Evolutionary conservation across 164 flowering plant species (phyloP), one percentile per base, ranked within the genome.

Genomic region (Macadamia integrifolia): DNA sequence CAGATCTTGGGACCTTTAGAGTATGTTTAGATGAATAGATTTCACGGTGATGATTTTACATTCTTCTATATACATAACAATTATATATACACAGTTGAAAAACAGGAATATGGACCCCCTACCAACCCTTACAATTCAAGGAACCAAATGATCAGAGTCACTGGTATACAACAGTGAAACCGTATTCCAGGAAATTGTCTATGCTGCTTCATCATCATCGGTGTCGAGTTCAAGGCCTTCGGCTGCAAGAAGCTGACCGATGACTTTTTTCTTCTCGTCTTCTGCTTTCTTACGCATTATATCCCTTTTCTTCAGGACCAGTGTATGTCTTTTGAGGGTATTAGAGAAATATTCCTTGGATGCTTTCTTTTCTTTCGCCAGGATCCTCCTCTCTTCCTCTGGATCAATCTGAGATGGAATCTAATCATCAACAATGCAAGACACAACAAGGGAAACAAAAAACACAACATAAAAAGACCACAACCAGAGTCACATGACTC

Each of bases 141-240:
- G 42, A 55, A 55, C 55, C 6, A 44, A 13, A 14, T 55, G 50
- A 6, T 52, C n/a, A n/a, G 32, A 40, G 66, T 31, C 17, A 40
- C 4, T 60, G 17, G 29, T 64, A 58, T 32, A 65, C 59, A 44
- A 9, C 30, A 11, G 3, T 50, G 42, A 59, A 63, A 17, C 28
- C 14, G 52, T 32, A 30, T 61, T 17, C 13, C 29, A 4, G 23
- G 9, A 42, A 48, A 42, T 9, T 6, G 30, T 28, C 73, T 81
- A 81, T 29, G n/a, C 56, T 53, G 75, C 60, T 46, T 86, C 81
- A 60, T 91, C 87, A 23, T 78, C 84, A 49, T 86, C 92, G 9
- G 84, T 69, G 31, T 79, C 97, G 42, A 92, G 92, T 76, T 94
- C 97, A 49, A 94, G 90, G 50, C 97, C 99, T 77, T 94, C 97